Conservation (phyloP, 2,329 filamentous ascomycete species). For the Neofusicoccum sp. region DNA sequence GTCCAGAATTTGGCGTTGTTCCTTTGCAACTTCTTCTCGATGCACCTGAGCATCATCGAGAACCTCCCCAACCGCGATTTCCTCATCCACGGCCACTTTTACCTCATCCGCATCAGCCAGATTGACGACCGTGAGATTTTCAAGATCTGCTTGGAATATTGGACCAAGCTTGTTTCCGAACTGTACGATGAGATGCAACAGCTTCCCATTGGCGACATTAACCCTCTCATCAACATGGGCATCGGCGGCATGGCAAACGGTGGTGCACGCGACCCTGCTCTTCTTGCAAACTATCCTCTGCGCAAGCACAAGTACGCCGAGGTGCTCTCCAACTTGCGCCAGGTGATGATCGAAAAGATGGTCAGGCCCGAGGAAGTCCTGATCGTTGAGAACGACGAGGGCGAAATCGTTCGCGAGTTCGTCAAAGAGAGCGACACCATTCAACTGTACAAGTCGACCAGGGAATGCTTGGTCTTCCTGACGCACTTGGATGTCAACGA, state of each 20-base stretch:
- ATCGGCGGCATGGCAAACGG: slow-evolving; percentile 69
- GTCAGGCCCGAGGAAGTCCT: slow-evolving; percentile 96
- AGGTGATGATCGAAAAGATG: slow-evolving; percentile 99
- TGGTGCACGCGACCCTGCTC: slow-evolving; percentile 79
- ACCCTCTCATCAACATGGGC: slow-evolving; percentile 82
- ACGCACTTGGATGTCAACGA: slow-evolving; percentile 97
- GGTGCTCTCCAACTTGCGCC: slow-evolving; percentile 87
- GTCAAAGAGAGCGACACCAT: slow-evolving; percentile 99
- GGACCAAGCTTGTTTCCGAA: slow-evolving; percentile 97
- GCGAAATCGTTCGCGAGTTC: slow-evolving; percentile 97
- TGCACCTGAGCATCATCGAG: slow-evolving; percentile 87
- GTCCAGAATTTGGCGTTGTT: slow-evolving; percentile 96
- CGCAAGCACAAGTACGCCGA: slow-evolving; percentile 98
- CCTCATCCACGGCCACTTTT: slow-evolving; percentile 94
- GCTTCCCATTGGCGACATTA: slow-evolving; percentile 88
- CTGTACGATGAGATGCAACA: slow-evolving; percentile 99
- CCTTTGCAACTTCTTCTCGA: slow-evolving; percentile 94
- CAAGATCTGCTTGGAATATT: slow-evolving; percentile 99
- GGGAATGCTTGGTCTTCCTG: slow-evolving; percentile 94
- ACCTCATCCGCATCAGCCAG: slow-evolving; percentile 96
- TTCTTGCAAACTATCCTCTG: slow-evolving; percentile 88
- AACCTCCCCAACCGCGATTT: slow-evolving; percentile 94
- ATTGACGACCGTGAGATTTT: slow-evolving; percentile 99
- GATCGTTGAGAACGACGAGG: slow-evolving; percentile 99
- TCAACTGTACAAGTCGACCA: slow-evolving; percentile 97